phyloP scores from a whole-genome alignment of 306 rosid genomes.

The Trichosanthes truncata region DNA sequence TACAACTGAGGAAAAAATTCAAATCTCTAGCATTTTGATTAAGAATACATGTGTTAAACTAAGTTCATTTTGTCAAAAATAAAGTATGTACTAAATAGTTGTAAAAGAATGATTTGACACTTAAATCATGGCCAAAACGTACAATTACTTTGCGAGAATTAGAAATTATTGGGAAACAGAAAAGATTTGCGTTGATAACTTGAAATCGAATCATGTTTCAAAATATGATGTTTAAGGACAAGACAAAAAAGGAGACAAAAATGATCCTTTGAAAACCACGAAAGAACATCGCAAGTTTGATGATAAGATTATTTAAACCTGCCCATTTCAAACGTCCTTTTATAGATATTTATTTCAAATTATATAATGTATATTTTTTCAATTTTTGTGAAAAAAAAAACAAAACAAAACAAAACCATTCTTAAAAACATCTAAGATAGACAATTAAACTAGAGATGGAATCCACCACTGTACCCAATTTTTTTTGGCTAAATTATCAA shows the following conservation, averaged over 20 bases:
- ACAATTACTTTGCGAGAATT: too few species aligned
- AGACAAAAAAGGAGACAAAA: neutral
- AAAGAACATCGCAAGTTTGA: neutral
- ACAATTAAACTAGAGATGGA: too few species aligned
- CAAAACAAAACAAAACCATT: neutral
- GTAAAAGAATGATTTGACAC: neutral
- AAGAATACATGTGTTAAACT: too few species aligned
- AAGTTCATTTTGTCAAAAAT: too few species aligned
- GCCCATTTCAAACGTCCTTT: neutral
- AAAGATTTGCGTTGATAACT: neutral
- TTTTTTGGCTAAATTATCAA: too few species aligned
- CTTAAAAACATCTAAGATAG: neutral
- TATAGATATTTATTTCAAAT: neutral
- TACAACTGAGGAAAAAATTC: too few species aligned
- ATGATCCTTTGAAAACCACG: constrained; percentile 7
- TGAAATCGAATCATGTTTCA: neutral
- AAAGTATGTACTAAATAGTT: neutral
- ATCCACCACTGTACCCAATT: neutral
- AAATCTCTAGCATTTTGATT: too few species aligned
- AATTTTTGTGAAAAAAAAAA: neutral
- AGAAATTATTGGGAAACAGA: neutral
- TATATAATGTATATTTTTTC: neutral
- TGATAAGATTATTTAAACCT: neutral
- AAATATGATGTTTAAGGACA: neutral
- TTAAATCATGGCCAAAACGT: neutral